Evolutionary conservation across 208 protist genomes (phyloP), one percentile per base, ranked within the genome.

Genomic region (Acanthamoeba castellanii): DNA sequence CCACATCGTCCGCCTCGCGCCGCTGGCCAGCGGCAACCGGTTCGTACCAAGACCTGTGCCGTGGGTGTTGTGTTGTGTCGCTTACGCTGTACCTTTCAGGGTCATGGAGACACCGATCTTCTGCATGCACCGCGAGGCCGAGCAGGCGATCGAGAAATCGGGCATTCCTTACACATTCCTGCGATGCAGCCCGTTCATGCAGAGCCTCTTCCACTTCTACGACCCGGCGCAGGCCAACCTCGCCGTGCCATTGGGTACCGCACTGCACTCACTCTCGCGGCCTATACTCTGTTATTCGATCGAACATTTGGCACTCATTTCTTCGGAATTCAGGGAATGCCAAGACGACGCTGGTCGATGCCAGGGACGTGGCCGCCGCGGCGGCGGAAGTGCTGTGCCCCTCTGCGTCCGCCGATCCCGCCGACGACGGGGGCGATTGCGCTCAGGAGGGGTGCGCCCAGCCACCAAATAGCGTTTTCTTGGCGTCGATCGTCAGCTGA

Each of bases 171-270:
- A 84, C 47, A 84, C 76, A 30, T 84, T 84, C 76, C 76, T 84
- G 2, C 76, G n/a, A 18, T 84, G 76, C 25, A 84, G 76, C 47
- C 76, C 76, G 8, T 84, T 84, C 47, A 47, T 84, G 76, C 76
- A 84, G n/a, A 84, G 20, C 42, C 4, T 84, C 25, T 84, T 84
- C n/a, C 76, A 84, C 14, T 37, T 84, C 76, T 84, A 84, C 76
- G 76, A 84, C 27, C 76, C 76, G 11, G 34, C 76, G 7, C 42
- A 47, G 27, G 34, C 76, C 20, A 18, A 84, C 22, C 76, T 84
- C 34, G 37, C 27, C 76, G 42, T 84, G 7, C 76, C 76, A n/a
- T 57, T 84, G 11, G 76, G 76, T 52, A 52, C 4, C 47, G 11
- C 47, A 11, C 11, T 52, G 4, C 11, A 14, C 11, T 52, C 4